A percentile compares a stretch with the other conserved stretches of the same genome.
These are phyloP conservation scores for Crithidia mellificae DNA, from an alignment of 208 protist genomes.

Conservation along the genomic window DNA sequence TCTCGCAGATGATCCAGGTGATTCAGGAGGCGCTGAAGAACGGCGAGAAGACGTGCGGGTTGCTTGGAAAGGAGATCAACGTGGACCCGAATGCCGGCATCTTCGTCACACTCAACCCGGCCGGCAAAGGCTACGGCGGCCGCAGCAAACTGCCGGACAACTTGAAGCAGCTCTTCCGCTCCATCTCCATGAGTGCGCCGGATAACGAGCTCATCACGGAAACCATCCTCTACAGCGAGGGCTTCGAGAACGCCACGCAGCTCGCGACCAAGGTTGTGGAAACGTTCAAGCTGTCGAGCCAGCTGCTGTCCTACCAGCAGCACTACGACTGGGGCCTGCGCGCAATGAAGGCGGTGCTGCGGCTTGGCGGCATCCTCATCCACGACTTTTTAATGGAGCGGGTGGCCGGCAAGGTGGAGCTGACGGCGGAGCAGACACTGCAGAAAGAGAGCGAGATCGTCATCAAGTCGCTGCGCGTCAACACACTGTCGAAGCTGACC, in stretches of 20 bases:
- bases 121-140: conserved; percentile 98
- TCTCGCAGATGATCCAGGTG: conserved; percentile 99
- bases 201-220: conserved; percentile 98
- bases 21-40: conserved; percentile 97
- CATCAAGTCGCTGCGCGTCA: conserved; percentile 96
- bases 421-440: conserved; percentile 64
- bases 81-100: conserved; percentile 97
- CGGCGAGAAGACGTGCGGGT: conserved; percentile 74
- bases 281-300: conserved; percentile 93
- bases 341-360: conserved; percentile 96
- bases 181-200: conserved; percentile 98
- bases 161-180: conserved; percentile 98
- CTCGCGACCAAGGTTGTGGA: conserved; percentile 93
- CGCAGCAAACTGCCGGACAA: conserved; percentile 98
- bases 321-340: conserved; percentile 99
- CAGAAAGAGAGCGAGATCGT: conserved; percentile 93
- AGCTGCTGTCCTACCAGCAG: conserved; percentile 96
- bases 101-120: conserved; percentile 99
- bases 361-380: conserved; percentile 90
- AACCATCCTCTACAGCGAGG: conserved; percentile 97
- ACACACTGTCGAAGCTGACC: conserved; percentile 98
- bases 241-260: conserved; percentile 94
- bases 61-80: conserved; percentile 92
- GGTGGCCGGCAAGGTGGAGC: conserved; percentile 63
- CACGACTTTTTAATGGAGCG: conserved; percentile 86